Evolutionary conservation across 176 grass and related monocot species (phyloP), one percentile per base, ranked within the genome.

Genomic region (Secale cereale): DNA sequence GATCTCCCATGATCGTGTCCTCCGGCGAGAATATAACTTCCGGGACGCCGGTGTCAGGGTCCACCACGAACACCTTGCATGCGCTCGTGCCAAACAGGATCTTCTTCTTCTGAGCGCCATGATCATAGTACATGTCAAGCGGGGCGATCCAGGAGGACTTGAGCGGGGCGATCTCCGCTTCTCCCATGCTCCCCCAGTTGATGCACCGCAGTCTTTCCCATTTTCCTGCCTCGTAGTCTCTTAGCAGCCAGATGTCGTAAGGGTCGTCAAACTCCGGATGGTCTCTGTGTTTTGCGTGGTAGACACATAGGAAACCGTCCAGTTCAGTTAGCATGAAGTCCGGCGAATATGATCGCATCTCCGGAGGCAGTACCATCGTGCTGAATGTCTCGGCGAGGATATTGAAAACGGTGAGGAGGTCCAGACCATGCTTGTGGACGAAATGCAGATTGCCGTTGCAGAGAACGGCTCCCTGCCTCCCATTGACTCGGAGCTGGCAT

Each of bases 171-270:
- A 35, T 70, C 9, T 37, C 32, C 11, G 19, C 10, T 68, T 68
- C 31, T 68, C 19, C 30, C 31, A 68, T 37, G 66, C 33, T 23
- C 66, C 2, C 66, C 66, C 66, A 70, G 33, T 71, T 37, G 0
- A 79, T 45, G 77, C 77, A 64, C 10, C 59, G 61, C 33, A 79
- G 35, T 16, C 39, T 79, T 37, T 79, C 77, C 77, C 59, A 79
- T 39, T 10, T 16, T 6, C n/a, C 36, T 7, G 36, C 77, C 59
- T 64, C 36, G 59, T 79, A 64, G 26, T 79, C 77, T 61, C 37
- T 79, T 16, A 65, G 36, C 23, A 64, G n/a, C 77, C 77, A 79
- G 26, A 65, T 65, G 5, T 63, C 25, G 73, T 56, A 76, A 19
- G 73, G 73, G 9, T 71, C 4, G 20, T 35, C 22, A 25, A 70